Conservation (phyloP, 139 green algal species). For the Chlamydomonas schloesseri region DNA sequence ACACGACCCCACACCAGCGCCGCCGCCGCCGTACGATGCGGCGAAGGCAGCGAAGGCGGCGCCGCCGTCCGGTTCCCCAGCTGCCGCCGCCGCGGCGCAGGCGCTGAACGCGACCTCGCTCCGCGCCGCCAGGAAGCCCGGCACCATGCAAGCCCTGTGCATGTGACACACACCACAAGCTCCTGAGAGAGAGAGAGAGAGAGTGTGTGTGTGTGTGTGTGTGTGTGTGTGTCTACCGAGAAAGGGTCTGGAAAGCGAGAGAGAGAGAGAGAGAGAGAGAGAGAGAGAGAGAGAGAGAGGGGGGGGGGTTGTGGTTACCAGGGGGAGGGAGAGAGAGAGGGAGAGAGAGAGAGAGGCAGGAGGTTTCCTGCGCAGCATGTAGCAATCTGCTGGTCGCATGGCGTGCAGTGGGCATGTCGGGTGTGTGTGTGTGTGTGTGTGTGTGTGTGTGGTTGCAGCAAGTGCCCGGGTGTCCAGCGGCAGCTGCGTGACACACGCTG, state of each 20-base stretch:
- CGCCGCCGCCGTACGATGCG: background rate
- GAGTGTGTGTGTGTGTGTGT: background rate
- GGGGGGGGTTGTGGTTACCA: background rate
- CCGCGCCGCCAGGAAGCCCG: background rate
- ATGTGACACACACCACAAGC: too few species aligned
- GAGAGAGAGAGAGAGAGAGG: too few species aligned
- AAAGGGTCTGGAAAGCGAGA: background rate
- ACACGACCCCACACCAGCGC: background rate
- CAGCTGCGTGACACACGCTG: background rate
- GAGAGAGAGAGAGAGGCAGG: too few species aligned
- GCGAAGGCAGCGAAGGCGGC: slow-evolving; percentile 6
- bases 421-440: too few species aligned
- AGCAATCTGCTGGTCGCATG: too few species aligned
- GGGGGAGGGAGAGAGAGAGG: too few species aligned
- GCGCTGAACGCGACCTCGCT: slow-evolving; percentile 2
- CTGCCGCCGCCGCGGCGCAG: background rate
- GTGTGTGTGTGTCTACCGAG: background rate
- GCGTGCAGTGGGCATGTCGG: too few species aligned
- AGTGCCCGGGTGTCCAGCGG: too few species aligned
- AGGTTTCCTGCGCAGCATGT: too few species aligned
- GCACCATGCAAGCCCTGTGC: slow-evolving; percentile 28
- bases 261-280: too few species aligned
- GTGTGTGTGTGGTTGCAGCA: too few species aligned
- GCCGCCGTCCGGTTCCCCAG: slow-evolving; percentile 7
- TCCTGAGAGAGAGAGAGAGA: background rate